phyloP scores from a whole-genome alignment of 192 early-diverging fungal genomes.

The Coemansia asiatica region DNA sequence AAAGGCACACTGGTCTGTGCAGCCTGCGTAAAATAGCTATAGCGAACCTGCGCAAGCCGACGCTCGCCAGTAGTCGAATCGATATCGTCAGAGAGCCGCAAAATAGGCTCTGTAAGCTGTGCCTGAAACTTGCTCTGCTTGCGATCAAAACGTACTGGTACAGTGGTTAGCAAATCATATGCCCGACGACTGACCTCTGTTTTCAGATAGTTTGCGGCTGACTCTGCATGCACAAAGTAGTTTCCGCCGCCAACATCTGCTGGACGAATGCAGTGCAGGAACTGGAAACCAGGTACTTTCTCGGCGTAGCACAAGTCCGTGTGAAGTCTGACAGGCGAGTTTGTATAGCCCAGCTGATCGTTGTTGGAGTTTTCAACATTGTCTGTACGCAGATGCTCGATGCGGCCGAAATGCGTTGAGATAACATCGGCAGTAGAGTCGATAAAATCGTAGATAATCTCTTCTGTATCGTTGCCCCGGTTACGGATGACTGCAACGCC shows the following conservation, averaged over 20 bases:
- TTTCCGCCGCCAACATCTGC: conserved; percentile 53
- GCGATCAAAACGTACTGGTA: conserved; percentile 53
- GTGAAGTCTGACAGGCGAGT: conserved; percentile 48
- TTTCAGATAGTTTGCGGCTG: conserved; percentile 55
- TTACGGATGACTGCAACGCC: conserved; percentile 53
- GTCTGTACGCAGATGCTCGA: conserved; percentile 55
- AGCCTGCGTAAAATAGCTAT: conserved; percentile 55
- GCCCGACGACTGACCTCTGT: conserved; percentile 49
- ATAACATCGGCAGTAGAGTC: conserved; percentile 44
- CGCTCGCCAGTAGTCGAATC: conserved; percentile 27
- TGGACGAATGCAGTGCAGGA: conserved; percentile 54
- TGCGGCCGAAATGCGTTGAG: conserved; percentile 53
- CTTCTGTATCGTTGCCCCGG: conserved; percentile 47
- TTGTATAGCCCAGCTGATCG: conserved; percentile 57
- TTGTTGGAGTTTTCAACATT: conserved; percentile 55
- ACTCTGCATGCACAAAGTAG: conserved; percentile 56
- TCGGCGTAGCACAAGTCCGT: conserved; percentile 52
- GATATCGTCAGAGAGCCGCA: conserved; percentile 30
- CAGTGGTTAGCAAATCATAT: conserved; percentile 53
- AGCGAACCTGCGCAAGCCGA: conserved; percentile 44
- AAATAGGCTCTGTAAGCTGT: conserved; percentile 33
- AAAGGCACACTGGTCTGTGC: conserved; percentile 48
- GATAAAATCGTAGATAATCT: conserved; percentile 57
- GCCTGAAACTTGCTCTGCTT: conserved; percentile 55
- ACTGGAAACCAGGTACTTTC: conserved; percentile 50